phyloP scores from a whole-genome alignment of 768 basidiomycete genomes.

The Boletellus ananiceps region DNA sequence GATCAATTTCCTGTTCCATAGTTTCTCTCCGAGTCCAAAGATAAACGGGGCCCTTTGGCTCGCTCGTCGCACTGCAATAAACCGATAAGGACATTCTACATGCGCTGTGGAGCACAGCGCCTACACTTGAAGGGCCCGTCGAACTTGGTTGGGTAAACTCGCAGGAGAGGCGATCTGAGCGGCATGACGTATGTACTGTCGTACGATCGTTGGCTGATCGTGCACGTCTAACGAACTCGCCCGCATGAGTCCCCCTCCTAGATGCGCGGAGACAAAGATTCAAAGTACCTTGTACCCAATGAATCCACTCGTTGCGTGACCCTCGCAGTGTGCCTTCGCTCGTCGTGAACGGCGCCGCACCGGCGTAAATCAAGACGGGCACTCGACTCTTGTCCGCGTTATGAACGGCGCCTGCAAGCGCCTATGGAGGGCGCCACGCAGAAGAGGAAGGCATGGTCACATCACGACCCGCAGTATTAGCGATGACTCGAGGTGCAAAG shows the following conservation, averaged over 20 bases:
- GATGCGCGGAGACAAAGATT: background rate
- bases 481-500: too few relatives aligned
- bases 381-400: too few relatives aligned
- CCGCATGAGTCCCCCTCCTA: too few relatives aligned
- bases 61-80: slow-evolving; percentile 52
- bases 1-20: slow-evolving; percentile 59
- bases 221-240: slow-evolving; percentile 45
- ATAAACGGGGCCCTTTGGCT: slow-evolving; percentile 71
- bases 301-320: slow-evolving; percentile 67
- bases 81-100: background rate
- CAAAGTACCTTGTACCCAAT: slow-evolving; percentile 60
- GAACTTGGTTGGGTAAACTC: slow-evolving; percentile 47
- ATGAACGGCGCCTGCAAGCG: too few relatives aligned
- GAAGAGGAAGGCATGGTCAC: too few relatives aligned
- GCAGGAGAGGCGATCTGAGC: slow-evolving; percentile 54
- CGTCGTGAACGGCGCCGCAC: too few relatives aligned
- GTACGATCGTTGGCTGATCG: slow-evolving; percentile 67
- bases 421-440: too few relatives aligned
- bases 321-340: too few relatives aligned
- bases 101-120: slow-evolving; percentile 5
- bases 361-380: too few relatives aligned
- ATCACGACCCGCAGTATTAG: too few relatives aligned
- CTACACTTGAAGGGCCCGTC: slow-evolving; percentile 63
- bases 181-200: slow-evolving; percentile 71
- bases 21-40: slow-evolving; percentile 70